Percentiles rank a stretch among this genome's conserved stretches.
Evolutionary conservation across 2,329 filamentous ascomycete genomes (phyloP).

Genomic region (Meredithiella fracta): DNA sequence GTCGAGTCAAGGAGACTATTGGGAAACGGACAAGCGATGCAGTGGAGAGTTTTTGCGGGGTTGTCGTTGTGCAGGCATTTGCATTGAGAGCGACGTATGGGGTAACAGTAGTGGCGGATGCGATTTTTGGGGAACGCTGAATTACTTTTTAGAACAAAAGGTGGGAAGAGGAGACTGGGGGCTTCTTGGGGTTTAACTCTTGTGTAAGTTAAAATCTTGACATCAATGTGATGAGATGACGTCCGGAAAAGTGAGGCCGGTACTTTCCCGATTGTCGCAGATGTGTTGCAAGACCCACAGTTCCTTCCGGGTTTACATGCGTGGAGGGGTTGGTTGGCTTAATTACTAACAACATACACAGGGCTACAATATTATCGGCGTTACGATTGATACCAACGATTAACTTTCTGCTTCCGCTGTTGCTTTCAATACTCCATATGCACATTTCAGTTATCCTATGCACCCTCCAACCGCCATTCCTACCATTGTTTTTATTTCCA

Average conservation of each 20-base stretch:
- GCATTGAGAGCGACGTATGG: background rate
- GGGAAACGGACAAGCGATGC: background rate
- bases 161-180: background rate
- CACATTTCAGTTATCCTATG: background rate
- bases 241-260: too few species aligned
- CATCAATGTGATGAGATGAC: background rate
- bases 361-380: background rate
- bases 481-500: background rate
- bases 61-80: background rate
- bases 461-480: background rate
- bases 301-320: too few species aligned
- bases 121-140: constrained; percentile 4
- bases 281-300: background rate
- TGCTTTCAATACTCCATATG: background rate
- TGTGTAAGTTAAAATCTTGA: background rate
- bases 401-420: background rate
- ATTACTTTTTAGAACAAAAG: background rate
- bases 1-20: background rate
- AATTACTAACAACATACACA: background rate
- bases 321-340: background rate
- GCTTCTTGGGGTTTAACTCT: background rate
- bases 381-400: background rate
- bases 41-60: background rate
- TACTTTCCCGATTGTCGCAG: background rate
- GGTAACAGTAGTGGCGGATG: background rate